Evolutionary conservation across 345 rosid species (phyloP), one percentile per base, ranked within the genome.

Genomic region (Anastatica hierochuntica): DNA sequence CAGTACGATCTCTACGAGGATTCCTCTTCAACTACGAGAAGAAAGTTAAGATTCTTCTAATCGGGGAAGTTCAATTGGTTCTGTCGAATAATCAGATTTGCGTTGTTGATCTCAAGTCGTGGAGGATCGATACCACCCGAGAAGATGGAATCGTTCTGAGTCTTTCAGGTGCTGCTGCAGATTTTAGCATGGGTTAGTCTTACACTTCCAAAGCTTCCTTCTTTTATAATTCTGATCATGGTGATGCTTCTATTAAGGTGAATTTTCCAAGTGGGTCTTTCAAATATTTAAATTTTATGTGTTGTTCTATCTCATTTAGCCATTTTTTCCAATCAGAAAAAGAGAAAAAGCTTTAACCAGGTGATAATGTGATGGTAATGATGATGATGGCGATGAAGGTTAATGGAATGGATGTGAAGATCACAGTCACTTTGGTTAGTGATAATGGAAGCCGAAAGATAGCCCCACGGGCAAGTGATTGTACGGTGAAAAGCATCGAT

Each of bases 101-200:
- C 60, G 38, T 68, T 19, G 79, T 76, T 14, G 48, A 60, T 21
- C 31, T 88, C 18, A 50, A 61, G 65, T 66, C 79, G 41, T 80
- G 94, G 6, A 43, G 27, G 33, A 77, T 79, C 49, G 46, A 64
- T 60, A 73, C 85, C 1, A 80, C n/a, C n/a, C n/a, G 82, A 21
- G 74, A 68, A 5, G 10, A 30, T n/a, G 69, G 86, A 15, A 54
- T 88, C 23, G 31, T 62, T 17, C 40, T 88, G 14, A 64, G 77
- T 64, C 81, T 76, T 62, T 74, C 76, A 0, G 83, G 77, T 17
- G 83, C 86, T 13, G 71, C 79, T 1, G 90, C 88, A 6, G 56
- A 79, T 68, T 64, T 82, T 72, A 77, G 71, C 59, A 72, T 84
- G 90, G 77, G 72, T 3, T 88, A 95, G 97, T 64, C 56, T 51